Evolutionary conservation across 2,329 filamentous ascomycete species (phyloP).

Genomic region (Trichoderma hamatum): DNA sequence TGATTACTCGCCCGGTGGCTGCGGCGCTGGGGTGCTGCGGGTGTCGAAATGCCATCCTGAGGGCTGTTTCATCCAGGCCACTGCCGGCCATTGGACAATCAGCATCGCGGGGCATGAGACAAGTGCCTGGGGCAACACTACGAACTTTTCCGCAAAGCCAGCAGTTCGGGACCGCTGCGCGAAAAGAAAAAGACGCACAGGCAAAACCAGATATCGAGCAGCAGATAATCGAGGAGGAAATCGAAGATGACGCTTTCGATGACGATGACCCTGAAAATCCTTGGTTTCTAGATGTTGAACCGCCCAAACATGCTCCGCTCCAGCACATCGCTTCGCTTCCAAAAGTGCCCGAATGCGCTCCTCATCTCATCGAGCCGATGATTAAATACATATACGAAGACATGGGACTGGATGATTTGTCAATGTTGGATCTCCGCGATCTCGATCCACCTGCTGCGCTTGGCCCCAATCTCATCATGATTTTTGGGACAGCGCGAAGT

Average conservation of each 20-base stretch:
- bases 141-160: conserved; percentile 34
- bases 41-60: conserved; percentile 38
- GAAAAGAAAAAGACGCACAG: background rate
- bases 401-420: conserved; percentile 81
- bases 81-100: conserved; percentile 34
- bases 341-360: conserved; percentile 66
- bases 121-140: conserved; percentile 30
- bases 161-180: background rate
- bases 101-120: conserved; percentile 30
- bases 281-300: conserved; percentile 85
- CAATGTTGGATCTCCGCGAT: conserved; percentile 77
- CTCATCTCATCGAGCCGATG: conserved; percentile 70
- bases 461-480: conserved; percentile 87
- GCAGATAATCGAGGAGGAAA: conserved; percentile 16
- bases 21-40: conserved; percentile 38
- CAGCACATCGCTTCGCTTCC: conserved; percentile 54
- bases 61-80: conserved; percentile 36
- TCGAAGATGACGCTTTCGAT: conserved; percentile 10
- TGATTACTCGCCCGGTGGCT: conserved; percentile 39
- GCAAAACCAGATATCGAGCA: background rate
- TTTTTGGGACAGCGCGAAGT: conserved; percentile 87
- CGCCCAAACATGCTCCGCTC: conserved; percentile 54
- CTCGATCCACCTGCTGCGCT: conserved; percentile 86
- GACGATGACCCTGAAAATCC: conserved; percentile 54
- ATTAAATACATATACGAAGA: conserved; percentile 80